phyloP scores from a whole-genome alignment of 306 rosid species.

The Vigna radiata region DNA sequence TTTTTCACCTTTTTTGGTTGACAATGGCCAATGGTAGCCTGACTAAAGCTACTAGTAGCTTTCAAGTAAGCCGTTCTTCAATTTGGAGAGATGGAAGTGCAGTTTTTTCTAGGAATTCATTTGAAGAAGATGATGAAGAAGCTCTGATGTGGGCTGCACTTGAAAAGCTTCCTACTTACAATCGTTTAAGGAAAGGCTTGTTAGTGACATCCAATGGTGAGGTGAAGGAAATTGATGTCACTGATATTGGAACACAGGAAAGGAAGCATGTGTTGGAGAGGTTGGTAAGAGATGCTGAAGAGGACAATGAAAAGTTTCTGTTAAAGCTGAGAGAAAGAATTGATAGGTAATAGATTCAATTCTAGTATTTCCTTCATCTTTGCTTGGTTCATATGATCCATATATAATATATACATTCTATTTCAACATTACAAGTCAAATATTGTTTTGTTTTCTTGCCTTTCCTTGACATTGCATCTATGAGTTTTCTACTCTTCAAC shows the following conservation, averaged over 20 bases:
- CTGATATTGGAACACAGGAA: conserved; percentile 46
- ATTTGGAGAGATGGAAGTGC: conserved; percentile 56
- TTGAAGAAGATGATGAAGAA: conserved; percentile 58
- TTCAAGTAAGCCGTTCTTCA: conserved; percentile 42
- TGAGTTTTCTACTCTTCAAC: background rate
- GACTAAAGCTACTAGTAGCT: conserved; percentile 41
- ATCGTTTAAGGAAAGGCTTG: conserved; percentile 70
- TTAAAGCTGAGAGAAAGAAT: conserved; percentile 62
- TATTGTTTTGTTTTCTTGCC: conserved; percentile 17
- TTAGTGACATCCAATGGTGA: conserved; percentile 54
- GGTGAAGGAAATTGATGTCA: conserved; percentile 59
- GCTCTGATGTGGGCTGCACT: conserved; percentile 80
- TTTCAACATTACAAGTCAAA: background rate
- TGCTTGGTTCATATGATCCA: background rate
- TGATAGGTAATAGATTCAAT: conserved; percentile 54
- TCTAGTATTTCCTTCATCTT: background rate
- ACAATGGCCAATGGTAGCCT: conserved; percentile 50
- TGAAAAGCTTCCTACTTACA: conserved; percentile 72
- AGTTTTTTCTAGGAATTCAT: conserved; percentile 54
- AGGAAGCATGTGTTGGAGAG: conserved; percentile 49
- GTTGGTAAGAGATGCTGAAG: conserved; percentile 49
- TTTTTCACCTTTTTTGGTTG: background rate
- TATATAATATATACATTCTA: background rate
- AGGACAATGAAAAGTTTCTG: conserved; percentile 55
- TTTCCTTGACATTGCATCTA: background rate